Evolutionary conservation across 1,284 basidiomycete species (phyloP).

Genomic region (Rhodotorula sp.): DNA sequence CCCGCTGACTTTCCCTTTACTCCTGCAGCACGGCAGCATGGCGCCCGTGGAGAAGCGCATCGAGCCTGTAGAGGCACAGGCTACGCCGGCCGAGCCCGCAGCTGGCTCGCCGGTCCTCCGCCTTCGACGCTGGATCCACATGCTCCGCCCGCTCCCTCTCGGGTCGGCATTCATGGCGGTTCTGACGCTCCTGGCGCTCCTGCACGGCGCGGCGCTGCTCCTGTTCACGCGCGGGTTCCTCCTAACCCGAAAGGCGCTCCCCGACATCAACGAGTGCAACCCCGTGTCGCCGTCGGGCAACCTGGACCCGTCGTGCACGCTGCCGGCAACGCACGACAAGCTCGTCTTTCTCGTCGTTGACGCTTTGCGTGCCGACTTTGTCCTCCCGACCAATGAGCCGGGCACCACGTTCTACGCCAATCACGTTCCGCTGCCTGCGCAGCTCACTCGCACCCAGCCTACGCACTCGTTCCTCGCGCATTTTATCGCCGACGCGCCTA

Average conservation of each 20-base stretch:
- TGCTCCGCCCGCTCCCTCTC: conserved; percentile 31
- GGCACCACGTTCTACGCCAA: conserved; percentile 64
- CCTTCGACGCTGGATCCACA: conserved; percentile 18
- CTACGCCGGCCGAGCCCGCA: not conserved
- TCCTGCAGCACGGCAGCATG: not conserved
- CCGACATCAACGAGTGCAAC: conserved; percentile 60
- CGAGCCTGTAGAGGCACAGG: not conserved
- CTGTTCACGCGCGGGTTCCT: conserved; percentile 88
- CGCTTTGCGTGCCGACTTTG: conserved; percentile 90
- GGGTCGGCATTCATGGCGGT: conserved; percentile 47
- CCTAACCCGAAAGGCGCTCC: conserved; percentile 74
- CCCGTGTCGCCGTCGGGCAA: conserved; percentile 54
- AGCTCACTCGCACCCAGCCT: conserved; percentile 66
- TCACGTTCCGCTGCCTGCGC: conserved; percentile 72
- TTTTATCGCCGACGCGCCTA: conserved; percentile 89
- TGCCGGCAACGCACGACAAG: conserved; percentile 69
- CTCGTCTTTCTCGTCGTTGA: conserved; percentile 88
- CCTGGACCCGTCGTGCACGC: conserved; percentile 46
- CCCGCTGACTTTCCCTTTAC: no score
- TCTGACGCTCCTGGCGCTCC: conserved; percentile 60
- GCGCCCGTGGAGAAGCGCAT: not conserved
- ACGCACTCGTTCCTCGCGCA: conserved; percentile 80
- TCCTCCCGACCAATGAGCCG: conserved; percentile 61
- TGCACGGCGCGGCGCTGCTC: conserved; percentile 56
- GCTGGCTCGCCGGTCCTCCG: not conserved